Evolutionary conservation across 1,284 basidiomycete species (phyloP).

Genomic region (Acaromyces ingoldii): DNA sequence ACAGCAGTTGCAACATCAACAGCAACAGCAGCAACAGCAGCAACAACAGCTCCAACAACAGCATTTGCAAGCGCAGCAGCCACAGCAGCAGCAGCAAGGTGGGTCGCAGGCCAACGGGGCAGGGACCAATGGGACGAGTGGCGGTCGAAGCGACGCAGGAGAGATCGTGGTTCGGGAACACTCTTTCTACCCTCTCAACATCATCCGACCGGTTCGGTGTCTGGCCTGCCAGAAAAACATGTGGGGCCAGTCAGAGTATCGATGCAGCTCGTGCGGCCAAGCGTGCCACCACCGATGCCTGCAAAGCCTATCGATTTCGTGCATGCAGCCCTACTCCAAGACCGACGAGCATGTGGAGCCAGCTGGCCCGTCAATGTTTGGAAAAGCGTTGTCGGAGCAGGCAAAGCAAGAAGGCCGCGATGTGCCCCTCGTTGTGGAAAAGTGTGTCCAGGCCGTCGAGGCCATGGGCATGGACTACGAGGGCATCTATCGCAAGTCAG

Average conservation of each 20-base stretch:
- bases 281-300: slow-evolving; percentile 40
- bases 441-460: slow-evolving; percentile 91
- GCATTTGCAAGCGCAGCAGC: neutral
- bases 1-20: neutral
- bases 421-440: slow-evolving; percentile 85
- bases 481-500: slow-evolving; percentile 95
- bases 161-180: slow-evolving; percentile 58
- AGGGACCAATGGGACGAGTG: too few relatives aligned
- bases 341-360: slow-evolving; percentile 27
- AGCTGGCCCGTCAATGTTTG: slow-evolving; percentile 73
- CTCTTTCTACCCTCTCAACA: slow-evolving; percentile 81
- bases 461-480: slow-evolving; percentile 79
- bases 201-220: slow-evolving; percentile 81
- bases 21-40: neutral
- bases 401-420: slow-evolving; percentile 64
- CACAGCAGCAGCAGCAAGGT: neutral
- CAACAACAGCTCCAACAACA: neutral
- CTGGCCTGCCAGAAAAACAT: slow-evolving; percentile 96
- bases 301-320: slow-evolving; percentile 33
- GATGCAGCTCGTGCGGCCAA: slow-evolving; percentile 60
- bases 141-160: too few relatives aligned
- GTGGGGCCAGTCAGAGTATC: slow-evolving; percentile 87
- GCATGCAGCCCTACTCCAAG: slow-evolving; percentile 31
- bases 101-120: too few relatives aligned
- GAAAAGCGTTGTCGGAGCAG: slow-evolving; percentile 78